Percentiles rank a stretch among this genome's conserved stretches.
These are phyloP conservation scores for Castanea crenata DNA, from an alignment of 306 rosid species.

Conservation along the genomic window DNA sequence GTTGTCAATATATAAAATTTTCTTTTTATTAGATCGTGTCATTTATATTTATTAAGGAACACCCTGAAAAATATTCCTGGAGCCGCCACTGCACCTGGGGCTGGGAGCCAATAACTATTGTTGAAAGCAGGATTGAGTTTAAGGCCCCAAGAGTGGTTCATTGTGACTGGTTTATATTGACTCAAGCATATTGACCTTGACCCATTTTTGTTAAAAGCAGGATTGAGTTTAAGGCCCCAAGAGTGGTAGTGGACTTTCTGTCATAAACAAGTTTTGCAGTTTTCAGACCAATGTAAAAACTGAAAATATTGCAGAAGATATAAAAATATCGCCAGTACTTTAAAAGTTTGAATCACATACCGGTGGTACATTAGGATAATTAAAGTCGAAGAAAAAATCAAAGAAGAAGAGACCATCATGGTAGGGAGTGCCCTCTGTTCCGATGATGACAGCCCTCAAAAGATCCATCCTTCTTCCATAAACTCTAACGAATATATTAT, in stretches of 20 bases:
- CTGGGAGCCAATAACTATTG: slow-evolving; percentile 59
- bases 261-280: slow-evolving; percentile 19
- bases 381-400: slow-evolving; percentile 65
- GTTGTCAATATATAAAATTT: too few relatives aligned
- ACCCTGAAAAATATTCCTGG: too few relatives aligned
- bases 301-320: neutral
- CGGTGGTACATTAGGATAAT: slow-evolving; percentile 75
- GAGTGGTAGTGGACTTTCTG: slow-evolving; percentile 78
- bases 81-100: too few relatives aligned
- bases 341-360: slow-evolving; percentile 44
- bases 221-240: slow-evolving; percentile 83
- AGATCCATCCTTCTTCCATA: slow-evolving; percentile 84
- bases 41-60: too few relatives aligned
- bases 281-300: slow-evolving; percentile 24
- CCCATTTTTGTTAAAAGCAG: slow-evolving; percentile 73
- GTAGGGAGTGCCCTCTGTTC: slow-evolving; percentile 96
- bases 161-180: slow-evolving; percentile 15
- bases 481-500: slow-evolving; percentile 77
- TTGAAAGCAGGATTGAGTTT: slow-evolving; percentile 67
- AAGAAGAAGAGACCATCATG: slow-evolving; percentile 94
- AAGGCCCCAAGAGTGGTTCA: too few relatives aligned
- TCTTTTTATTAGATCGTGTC: too few relatives aligned
- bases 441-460: slow-evolving; percentile 87
- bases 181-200: slow-evolving; percentile 71
- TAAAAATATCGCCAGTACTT: neutral